These are phyloP conservation scores for Hypoxylon sp. DNA, from an alignment of 2,329 filamentous ascomycete genomes.

Conservation along the genomic window DNA sequence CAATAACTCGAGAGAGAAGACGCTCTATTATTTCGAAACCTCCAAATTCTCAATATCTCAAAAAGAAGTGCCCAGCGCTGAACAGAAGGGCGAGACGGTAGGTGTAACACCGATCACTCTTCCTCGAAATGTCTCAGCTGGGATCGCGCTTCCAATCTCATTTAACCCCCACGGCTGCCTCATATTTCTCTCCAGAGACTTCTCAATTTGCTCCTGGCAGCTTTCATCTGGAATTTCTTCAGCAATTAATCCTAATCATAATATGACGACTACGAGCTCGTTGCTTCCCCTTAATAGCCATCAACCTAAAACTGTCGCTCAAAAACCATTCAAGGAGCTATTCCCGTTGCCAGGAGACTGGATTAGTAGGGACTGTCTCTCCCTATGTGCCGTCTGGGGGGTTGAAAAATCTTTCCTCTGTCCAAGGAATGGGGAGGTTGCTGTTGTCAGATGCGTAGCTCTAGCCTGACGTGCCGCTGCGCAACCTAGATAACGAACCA, in stretches of 20 bases:
- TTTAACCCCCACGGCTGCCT: slow-evolving; percentile 42
- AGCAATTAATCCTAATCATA: not conserved
- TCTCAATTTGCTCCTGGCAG: slow-evolving; percentile 42
- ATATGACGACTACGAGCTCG: too few species aligned
- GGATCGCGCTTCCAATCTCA: slow-evolving; percentile 32
- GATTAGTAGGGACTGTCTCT: slow-evolving; percentile 46
- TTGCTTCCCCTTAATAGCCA: not conserved
- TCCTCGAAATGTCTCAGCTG: slow-evolving; percentile 30
- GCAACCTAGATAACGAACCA: not conserved
- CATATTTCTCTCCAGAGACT: slow-evolving; percentile 42
- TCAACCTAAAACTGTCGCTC: not conserved
- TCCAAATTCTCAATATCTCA: not conserved
- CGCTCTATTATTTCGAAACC: slow-evolving; percentile 12
- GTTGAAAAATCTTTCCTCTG: slow-evolving; percentile 46
- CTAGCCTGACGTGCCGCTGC: slow-evolving; percentile 13
- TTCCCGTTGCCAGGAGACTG: slow-evolving; percentile 50
- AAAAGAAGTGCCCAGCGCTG: not conserved
- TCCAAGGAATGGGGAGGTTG: slow-evolving; percentile 48
- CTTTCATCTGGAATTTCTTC: not conserved
- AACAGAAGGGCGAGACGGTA: not conserved
- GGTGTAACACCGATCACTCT: slow-evolving; percentile 11
- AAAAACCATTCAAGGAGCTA: slow-evolving; percentile 31
- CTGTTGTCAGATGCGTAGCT: slow-evolving; percentile 39
- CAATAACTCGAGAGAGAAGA: not conserved
- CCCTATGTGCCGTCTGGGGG: slow-evolving; percentile 40